These are phyloP conservation scores for Podosphaera xanthii DNA, from an alignment of 2,329 filamentous ascomycete species.

Conservation along the genomic window DNA sequence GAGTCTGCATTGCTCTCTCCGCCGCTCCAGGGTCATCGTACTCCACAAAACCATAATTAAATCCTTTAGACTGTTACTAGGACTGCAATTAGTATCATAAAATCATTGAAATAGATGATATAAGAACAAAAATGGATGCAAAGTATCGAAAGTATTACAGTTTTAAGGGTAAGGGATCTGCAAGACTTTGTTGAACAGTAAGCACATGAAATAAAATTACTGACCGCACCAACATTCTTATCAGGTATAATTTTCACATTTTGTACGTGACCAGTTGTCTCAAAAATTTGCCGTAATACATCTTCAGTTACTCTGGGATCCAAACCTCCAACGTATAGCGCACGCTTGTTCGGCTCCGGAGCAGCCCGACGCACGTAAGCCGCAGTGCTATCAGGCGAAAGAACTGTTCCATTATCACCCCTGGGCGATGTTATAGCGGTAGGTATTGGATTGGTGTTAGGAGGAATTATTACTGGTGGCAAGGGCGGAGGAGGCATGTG, in stretches of 20 bases:
- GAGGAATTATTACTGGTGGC: constrained; percentile 64
- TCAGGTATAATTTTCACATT: constrained; percentile 99
- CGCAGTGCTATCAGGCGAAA: constrained; percentile 67
- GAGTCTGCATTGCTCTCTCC: constrained; percentile 87
- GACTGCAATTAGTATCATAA: constrained; percentile 13
- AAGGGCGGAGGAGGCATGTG: constrained; percentile 83
- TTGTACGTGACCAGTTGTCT: constrained; percentile 93
- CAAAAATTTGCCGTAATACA: constrained; percentile 90
- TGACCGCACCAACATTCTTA: constrained; percentile 66
- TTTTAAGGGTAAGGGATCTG: too few relatives aligned
- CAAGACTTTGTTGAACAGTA: background rate
- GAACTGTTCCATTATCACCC: constrained; percentile 41
- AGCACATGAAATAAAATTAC: constrained; percentile 15
- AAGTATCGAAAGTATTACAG: background rate
- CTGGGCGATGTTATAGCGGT: constrained; percentile 78
- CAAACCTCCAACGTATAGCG: constrained; percentile 82
- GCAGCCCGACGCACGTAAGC: constrained; percentile 73
- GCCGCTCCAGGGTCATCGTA: constrained; percentile 95
- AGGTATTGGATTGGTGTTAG: constrained; percentile 88
- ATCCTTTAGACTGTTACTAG: constrained; percentile 60
- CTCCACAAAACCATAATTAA: constrained; percentile 97
- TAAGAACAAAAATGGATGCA: background rate
- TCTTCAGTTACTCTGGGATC: constrained; percentile 93
- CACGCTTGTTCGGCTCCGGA: constrained; percentile 95
- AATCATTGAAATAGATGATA: constrained; percentile 10